Evolutionary conservation across 2,329 filamentous ascomycete genomes (phyloP).

Genomic region (Colletotrichum acutatum): DNA sequence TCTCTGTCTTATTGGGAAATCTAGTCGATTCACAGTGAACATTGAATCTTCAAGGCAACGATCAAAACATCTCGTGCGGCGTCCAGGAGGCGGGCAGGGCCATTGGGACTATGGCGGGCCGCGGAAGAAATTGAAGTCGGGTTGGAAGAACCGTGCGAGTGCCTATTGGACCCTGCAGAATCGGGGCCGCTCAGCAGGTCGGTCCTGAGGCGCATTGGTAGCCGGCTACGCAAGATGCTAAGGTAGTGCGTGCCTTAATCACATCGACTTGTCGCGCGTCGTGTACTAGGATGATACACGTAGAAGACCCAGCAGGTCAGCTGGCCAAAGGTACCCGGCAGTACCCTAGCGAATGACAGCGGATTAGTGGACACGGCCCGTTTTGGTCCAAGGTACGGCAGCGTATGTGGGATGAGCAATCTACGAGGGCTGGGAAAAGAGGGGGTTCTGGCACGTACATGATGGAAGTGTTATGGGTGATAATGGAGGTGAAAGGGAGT

Average conservation of each 20-base stretch:
- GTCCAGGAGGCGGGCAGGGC: neutral
- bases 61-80: neutral
- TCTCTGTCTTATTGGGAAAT: neutral
- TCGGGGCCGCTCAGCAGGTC: conserved; percentile 28
- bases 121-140: neutral
- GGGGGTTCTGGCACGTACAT: neutral
- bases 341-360: conserved; percentile 17
- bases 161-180: conserved; percentile 35
- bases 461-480: neutral
- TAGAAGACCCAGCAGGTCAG: conserved; percentile 26
- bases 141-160: conserved; percentile 17
- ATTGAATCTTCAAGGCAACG: neutral
- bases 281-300: conserved; percentile 18
- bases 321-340: conserved; percentile 18
- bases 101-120: neutral
- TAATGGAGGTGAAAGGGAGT: neutral
- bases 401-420: conserved; percentile 15
- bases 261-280: conserved; percentile 12
- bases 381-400: conserved; percentile 8
- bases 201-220: conserved; percentile 10
- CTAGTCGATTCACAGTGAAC: neutral
- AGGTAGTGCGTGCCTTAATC: conserved; percentile 18
- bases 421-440: neutral
- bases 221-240: neutral
- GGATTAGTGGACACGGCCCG: conserved; percentile 19